These are phyloP conservation scores for Jacaranda mimosifolia DNA, from an alignment of 257 asterid species.

Conservation along the genomic window DNA sequence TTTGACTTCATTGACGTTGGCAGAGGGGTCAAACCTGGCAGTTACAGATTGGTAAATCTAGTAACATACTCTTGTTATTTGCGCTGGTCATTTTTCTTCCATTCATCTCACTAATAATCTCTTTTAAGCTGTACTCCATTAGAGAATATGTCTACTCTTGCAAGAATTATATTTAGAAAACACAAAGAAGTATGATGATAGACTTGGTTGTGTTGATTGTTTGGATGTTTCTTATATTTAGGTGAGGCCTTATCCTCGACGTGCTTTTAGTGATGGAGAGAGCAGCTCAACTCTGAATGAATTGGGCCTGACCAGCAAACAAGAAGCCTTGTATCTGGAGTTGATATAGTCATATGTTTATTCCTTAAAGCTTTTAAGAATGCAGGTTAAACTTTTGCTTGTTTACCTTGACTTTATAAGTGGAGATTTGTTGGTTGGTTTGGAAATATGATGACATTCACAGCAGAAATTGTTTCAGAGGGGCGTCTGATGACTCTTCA, in stretches of 20 bases:
- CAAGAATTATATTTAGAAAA: conserved; percentile 9
- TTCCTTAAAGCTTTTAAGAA: conserved; percentile 33
- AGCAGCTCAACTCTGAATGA: conserved; percentile 64
- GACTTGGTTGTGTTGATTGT: conserved; percentile 3
- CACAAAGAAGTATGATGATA: background rate
- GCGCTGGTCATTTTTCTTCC: conserved; percentile 6
- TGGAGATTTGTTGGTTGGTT: conserved; percentile 14
- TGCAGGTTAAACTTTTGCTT: conserved; percentile 27
- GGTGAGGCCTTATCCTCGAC: conserved; percentile 96
- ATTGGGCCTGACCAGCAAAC: conserved; percentile 93
- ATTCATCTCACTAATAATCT: conserved; percentile 9
- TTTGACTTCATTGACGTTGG: conserved; percentile 90
- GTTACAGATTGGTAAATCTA: conserved; percentile 86
- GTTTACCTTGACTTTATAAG: conserved; percentile 26
- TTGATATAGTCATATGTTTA: conserved; percentile 50
- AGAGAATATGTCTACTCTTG: background rate
- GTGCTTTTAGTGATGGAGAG: conserved; percentile 82
- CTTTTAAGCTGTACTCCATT: background rate
- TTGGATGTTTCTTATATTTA: conserved; percentile 37
- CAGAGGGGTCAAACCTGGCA: conserved; percentile 83
- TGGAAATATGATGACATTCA: conserved; percentile 33
- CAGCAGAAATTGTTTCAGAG: conserved; percentile 17
- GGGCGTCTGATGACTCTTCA: conserved; percentile 8
- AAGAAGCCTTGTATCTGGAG: conserved; percentile 96
- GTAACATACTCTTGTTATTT: background rate